Conservation (phyloP, 805 yeast genomes). For the Sungouiella blattae region DNA sequence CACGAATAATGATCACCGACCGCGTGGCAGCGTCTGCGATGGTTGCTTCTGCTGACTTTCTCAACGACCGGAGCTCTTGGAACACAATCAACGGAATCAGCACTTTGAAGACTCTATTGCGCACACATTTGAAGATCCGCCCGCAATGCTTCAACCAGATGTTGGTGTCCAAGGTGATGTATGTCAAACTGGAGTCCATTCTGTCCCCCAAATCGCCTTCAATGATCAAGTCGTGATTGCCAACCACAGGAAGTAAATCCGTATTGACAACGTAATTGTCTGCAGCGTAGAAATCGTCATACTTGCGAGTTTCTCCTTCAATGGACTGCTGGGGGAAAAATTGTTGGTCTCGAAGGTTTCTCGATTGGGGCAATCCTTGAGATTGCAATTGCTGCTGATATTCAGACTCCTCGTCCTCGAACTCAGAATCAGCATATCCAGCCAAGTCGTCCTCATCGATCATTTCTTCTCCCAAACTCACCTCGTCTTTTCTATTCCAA, state of each 20-base stretch:
- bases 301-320: conserved; percentile 3
- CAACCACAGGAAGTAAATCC: conserved; percentile 14
- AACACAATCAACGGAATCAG: conserved; percentile 73
- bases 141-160: conserved; percentile 83
- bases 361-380: conserved; percentile 3
- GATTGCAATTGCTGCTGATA: conserved; percentile 7
- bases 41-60: conserved; percentile 68
- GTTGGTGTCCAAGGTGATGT: conserved; percentile 69
- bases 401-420: conserved; percentile 28
- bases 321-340: conserved; percentile 5
- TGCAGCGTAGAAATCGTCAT: conserved; percentile 21
- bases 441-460: conserved; percentile 23
- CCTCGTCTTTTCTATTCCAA: conserved; percentile 15
- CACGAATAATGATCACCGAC: conserved; percentile 71
- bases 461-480: conserved; percentile 19
- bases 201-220: conserved; percentile 54
- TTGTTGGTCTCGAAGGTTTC: conserved; percentile 14
- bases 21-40: conserved; percentile 79
- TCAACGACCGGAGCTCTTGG: conserved; percentile 68
- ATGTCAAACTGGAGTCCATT: conserved; percentile 55
- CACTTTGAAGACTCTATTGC: conserved; percentile 54
- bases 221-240: conserved; percentile 12
- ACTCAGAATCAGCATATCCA: conserved; percentile 25
- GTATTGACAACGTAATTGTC: conserved; percentile 20
- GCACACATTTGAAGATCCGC: conserved; percentile 63